Conservation (phyloP, 2,329 filamentous ascomycete species). For the Neopestalotiopsis sp. region DNA sequence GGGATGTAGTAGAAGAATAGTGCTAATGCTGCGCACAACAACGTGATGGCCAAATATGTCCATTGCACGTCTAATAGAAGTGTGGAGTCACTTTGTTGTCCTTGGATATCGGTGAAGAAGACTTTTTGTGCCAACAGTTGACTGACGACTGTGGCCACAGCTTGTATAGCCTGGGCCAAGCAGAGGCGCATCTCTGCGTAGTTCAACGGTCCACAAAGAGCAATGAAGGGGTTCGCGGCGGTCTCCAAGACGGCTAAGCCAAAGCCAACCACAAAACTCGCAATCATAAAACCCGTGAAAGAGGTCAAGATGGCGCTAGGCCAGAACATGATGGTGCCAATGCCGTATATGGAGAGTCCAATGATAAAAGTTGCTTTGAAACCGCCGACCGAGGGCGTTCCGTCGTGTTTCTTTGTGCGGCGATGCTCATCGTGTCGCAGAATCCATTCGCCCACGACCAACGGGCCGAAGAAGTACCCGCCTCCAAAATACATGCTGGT, state of each 20-base stretch:
- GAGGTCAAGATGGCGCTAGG: slow-evolving; percentile 76
- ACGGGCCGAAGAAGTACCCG: slow-evolving; percentile 72
- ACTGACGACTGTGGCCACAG: slow-evolving; percentile 74
- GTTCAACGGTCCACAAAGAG: slow-evolving; percentile 74
- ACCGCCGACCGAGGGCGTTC: slow-evolving; percentile 58
- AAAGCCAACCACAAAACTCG: slow-evolving; percentile 76
- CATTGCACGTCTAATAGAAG: slow-evolving; percentile 79
- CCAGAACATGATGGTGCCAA: slow-evolving; percentile 86
- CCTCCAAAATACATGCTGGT: slow-evolving; percentile 75
- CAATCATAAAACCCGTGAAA: slow-evolving; percentile 79
- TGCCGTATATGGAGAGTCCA: slow-evolving; percentile 76
- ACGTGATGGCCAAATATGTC: slow-evolving; percentile 82
- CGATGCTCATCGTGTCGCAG: slow-evolving; percentile 71
- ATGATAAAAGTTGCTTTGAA: slow-evolving; percentile 84
- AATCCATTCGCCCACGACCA: slow-evolving; percentile 73
- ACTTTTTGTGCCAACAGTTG: slow-evolving; percentile 75
- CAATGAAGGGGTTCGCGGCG: slow-evolving; percentile 76
- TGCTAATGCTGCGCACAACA: slow-evolving; percentile 74
- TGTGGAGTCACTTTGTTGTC: slow-evolving; percentile 38
- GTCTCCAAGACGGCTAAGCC: slow-evolving; percentile 81
- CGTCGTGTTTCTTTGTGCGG: slow-evolving; percentile 42
- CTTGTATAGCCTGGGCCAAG: slow-evolving; percentile 78
- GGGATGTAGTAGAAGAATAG: slow-evolving; percentile 74
- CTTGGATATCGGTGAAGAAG: slow-evolving; percentile 69
- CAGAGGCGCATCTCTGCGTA: slow-evolving; percentile 79